phyloP scores from a whole-genome alignment of 352 stramenopile species.

The Pythium dissotocum region DNA sequence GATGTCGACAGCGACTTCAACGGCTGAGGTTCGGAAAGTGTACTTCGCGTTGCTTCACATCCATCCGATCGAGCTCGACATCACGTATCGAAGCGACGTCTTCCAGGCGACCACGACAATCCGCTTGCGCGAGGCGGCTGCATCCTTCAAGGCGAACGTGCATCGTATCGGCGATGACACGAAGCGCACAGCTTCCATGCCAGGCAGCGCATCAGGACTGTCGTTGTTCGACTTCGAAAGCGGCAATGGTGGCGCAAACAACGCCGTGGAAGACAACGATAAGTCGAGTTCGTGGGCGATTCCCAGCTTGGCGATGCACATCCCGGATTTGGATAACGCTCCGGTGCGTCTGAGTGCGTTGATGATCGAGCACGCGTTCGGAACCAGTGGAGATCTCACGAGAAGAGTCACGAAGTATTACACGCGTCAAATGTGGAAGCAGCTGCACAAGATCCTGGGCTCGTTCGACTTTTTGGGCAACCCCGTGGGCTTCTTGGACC shows the following conservation, averaged over 20 bases:
- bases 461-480: constrained; percentile 90
- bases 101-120: constrained; percentile 71
- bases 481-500: constrained; percentile 89
- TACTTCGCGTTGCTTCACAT: constrained; percentile 89
- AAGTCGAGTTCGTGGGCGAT: constrained; percentile 71
- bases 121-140: constrained; percentile 52
- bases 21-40: constrained; percentile 77
- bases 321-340: constrained; percentile 88
- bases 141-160: constrained; percentile 28
- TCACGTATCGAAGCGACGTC: constrained; percentile 87
- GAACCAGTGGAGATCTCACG: constrained; percentile 81
- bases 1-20: constrained; percentile 62
- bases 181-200: constrained; percentile 39
- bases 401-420: constrained; percentile 90
- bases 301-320: constrained; percentile 86
- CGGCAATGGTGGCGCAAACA: constrained; percentile 2
- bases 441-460: constrained; percentile 87
- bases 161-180: constrained; percentile 33
- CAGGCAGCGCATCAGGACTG: constrained; percentile 23
- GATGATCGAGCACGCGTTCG: constrained; percentile 90
- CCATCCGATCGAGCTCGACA: constrained; percentile 86
- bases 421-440: constrained; percentile 85
- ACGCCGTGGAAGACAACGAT: constrained; percentile 41
- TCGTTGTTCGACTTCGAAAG: constrained; percentile 37
- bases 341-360: constrained; percentile 83